A percentile compares a stretch with the other conserved stretches of the same genome.
These are phyloP conservation scores for Backusella parvicylindrica DNA, from an alignment of 192 early-diverging fungal genomes.

Conservation along the genomic window DNA sequence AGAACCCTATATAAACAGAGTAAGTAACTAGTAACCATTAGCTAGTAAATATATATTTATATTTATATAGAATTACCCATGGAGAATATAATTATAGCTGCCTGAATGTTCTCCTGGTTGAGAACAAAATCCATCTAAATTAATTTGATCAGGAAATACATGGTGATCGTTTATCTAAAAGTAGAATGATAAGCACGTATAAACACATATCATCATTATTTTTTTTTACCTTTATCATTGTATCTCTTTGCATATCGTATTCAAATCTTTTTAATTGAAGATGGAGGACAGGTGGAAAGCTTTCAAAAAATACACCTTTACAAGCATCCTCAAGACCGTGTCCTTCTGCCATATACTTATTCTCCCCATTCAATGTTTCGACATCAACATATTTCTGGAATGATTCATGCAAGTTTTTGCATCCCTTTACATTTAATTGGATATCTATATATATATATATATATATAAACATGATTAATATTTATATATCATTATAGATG, in stretches of 20 bases:
- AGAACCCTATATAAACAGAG: constrained; percentile 60
- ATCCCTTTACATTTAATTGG: constrained; percentile 94
- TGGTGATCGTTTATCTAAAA: constrained; percentile 87
- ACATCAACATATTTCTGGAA: constrained; percentile 86
- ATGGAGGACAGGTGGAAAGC: constrained; percentile 91
- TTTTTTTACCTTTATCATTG: constrained; percentile 75
- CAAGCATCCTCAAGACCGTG: constrained; percentile 90
- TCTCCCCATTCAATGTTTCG: constrained; percentile 94
- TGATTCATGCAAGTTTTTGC: constrained; percentile 78
- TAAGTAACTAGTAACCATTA: not conserved
- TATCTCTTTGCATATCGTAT: constrained; percentile 87
- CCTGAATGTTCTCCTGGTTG: not conserved
- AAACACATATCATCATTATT: not conserved
- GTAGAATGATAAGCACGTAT: not conserved
- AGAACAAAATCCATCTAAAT: constrained; percentile 8
- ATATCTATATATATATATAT: constrained; percentile 64
- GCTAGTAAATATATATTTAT: not conserved
- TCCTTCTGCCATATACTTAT: constrained; percentile 93
- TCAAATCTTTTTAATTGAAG: constrained; percentile 97
- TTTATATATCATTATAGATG: no score
- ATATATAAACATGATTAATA: not conserved
- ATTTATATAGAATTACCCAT: not conserved
- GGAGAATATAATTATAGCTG: constrained; percentile 4
- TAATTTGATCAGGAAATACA: constrained; percentile 16
- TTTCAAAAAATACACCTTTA: constrained; percentile 93